Evolutionary conservation across 2,329 filamentous ascomycete species (phyloP), one percentile per base, ranked within the genome.

Genomic region (Aspergillus clavatus): DNA sequence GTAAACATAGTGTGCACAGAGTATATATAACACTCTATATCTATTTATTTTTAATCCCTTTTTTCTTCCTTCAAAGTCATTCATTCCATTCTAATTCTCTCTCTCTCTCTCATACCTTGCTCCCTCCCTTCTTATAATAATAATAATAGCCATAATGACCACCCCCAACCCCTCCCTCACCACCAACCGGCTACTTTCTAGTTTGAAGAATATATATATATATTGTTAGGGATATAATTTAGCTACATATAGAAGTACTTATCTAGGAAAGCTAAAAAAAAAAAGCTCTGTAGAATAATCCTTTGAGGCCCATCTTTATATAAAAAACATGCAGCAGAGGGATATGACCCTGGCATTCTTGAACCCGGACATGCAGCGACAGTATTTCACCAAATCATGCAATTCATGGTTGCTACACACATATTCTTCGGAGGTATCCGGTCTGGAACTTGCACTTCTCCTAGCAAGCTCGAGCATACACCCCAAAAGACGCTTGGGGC

Each of bases 341-440:
- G 10, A 7, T 31, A 31, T 16, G 28, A 16, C 28, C n/a, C 28
- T 31, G 28, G 1, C 16, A 7, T 16, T 2, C 28, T 31, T 7
- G 28, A 31, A 31, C n/a, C 7, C 2, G 2, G 4, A 1, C 46
- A 48, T 16, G 24, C 38, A 4, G 5, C 38, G 11, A 29, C 26
- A 0, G 33, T 48, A 4, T 48, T 48, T 22, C 14, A 41, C 3
- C 27, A 45, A 7, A 28, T 42, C 18, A 14, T 48, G 3, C 46
- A 48, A 4, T 45, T 48, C n/a, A 23, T 45, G 3, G n/a, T 38
- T 14, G 45, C 40, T n/a, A 14, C 16, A 4, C 23, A 43, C 7
- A 24, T n/a, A n/a, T n/a, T n/a, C n/a, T n/a, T n/a, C n/a, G n/a
- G n/a, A n/a, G n/a, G n/a, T n/a, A n/a, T n/a, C n/a, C n/a, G n/a